phyloP scores from a whole-genome alignment of 495 filamentous ascomycete genomes.

The Penicillium longicatenatum region DNA sequence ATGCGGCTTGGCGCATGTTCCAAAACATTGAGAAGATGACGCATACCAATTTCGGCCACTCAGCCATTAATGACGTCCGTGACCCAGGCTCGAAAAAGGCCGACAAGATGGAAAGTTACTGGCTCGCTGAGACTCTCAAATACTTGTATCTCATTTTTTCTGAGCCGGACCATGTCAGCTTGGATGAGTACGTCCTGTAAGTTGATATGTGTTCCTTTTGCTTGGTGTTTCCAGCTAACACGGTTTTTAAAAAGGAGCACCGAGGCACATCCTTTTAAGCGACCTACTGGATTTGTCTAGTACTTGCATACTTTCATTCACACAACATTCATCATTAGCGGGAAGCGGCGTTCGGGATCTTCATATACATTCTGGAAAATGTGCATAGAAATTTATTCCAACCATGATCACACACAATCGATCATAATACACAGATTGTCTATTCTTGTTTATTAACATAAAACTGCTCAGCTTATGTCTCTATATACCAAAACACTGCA shows the following conservation, averaged over 20 bases:
- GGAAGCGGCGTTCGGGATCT: neutral
- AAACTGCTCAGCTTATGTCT: neutral
- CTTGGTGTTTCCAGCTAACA: constrained; percentile 10
- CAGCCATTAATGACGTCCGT: constrained; percentile 61
- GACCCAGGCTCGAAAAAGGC: constrained; percentile 29
- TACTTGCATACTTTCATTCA: neutral
- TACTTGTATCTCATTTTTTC: constrained; percentile 92
- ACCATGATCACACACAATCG: too few species aligned
- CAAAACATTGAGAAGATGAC: constrained; percentile 61
- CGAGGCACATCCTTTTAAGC: constrained; percentile 72
- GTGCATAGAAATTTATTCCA: neutral
- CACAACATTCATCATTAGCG: constrained; percentile 2
- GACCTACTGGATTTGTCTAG: constrained; percentile 30
- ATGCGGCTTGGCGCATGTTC: constrained; percentile 80
- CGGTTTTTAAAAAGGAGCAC: constrained; percentile 58
- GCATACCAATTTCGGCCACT: constrained; percentile 58
- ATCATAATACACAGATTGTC: neutral
- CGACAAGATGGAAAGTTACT: constrained; percentile 60
- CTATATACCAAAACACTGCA: neutral
- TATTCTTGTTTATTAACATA: neutral
- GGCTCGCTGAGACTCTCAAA: constrained; percentile 82
- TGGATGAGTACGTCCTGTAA: constrained; percentile 70
- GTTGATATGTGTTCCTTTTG: constrained; percentile 13
- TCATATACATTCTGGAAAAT: neutral
- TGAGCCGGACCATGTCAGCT: constrained; percentile 63